Percentiles rank a stretch among this genome's conserved stretches.
Conservation (phyloP, 495 filamentous ascomycete genomes). For the Penicillium coprophilum region DNA sequence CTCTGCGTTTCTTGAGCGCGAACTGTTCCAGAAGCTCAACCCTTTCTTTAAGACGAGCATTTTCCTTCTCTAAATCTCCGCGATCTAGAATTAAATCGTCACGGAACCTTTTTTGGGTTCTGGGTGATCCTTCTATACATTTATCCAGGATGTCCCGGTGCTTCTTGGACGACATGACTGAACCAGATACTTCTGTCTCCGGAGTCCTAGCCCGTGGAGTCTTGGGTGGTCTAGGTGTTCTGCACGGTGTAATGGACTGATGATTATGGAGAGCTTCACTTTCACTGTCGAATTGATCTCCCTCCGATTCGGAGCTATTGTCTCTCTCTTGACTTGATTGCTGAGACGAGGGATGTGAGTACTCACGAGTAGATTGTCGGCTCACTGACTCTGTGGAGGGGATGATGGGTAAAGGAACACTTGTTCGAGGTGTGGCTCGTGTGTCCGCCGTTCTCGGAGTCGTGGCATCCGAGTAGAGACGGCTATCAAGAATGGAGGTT, state of each 20-base stretch:
- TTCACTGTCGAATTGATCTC: neutral
- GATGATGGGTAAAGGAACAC: neutral
- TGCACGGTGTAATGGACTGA: neutral
- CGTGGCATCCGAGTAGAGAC: neutral
- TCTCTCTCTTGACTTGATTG: neutral
- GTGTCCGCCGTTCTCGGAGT: neutral
- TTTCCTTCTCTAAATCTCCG: neutral
- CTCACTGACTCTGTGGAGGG: neutral
- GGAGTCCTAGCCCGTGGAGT: neutral
- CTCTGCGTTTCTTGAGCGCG: neutral
- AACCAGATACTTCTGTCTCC: neutral
- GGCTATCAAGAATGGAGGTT: neutral
- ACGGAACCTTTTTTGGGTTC: neutral
- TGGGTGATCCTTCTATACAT: neutral
- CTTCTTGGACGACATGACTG: neutral
- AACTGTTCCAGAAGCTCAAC: neutral
- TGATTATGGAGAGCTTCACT: neutral
- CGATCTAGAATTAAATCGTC: constrained; percentile 1
- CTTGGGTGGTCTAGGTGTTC: neutral
- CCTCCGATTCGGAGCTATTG: neutral
- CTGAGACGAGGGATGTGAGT: neutral
- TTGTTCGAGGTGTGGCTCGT: neutral
- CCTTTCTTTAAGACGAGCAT: neutral
- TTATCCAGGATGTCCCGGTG: neutral
- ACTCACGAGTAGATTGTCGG: neutral